A percentile compares a stretch with the other conserved stretches of the same genome.
Evolutionary conservation across 2,329 filamentous ascomycete genomes (phyloP).

Genomic region (Lachnellula arida): DNA sequence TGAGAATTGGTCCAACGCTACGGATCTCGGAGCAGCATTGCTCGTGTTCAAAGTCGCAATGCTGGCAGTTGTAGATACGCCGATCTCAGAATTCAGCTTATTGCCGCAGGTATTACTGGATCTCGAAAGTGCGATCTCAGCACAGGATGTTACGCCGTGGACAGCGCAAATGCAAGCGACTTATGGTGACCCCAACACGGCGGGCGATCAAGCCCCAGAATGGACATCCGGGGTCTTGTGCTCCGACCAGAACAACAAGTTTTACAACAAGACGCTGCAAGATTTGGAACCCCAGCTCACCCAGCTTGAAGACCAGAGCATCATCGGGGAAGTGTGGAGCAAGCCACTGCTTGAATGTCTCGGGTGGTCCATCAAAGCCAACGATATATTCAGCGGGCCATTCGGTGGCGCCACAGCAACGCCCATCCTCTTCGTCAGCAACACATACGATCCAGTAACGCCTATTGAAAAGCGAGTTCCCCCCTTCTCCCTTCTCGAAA

Average conservation of each 20-base stretch:
- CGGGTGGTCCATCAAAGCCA: neutral
- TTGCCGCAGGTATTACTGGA: neutral
- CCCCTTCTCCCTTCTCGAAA: neutral
- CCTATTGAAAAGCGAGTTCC: constrained; percentile 1
- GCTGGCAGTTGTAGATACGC: neutral
- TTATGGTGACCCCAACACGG: neutral
- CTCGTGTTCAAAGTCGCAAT: neutral
- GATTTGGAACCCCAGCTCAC: neutral
- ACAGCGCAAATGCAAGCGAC: neutral
- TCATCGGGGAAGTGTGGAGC: constrained; percentile 4
- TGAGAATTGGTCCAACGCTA: neutral
- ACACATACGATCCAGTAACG: constrained; percentile 1
- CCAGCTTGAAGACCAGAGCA: neutral
- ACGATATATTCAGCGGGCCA: neutral
- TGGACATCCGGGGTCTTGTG: constrained; percentile 1
- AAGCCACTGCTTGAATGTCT: neutral
- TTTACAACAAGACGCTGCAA: constrained; percentile 1
- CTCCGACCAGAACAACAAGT: constrained; percentile 4
- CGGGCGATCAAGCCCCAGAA: neutral
- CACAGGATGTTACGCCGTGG: neutral
- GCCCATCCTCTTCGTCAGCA: neutral
- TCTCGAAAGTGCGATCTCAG: neutral
- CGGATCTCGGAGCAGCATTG: constrained; percentile 1
- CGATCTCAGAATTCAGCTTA: neutral
- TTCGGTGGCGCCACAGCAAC: constrained; percentile 1